Evolutionary conservation across 495 filamentous ascomycete genomes (phyloP), one percentile per base, ranked within the genome.

Genomic region (Hypoxylon lienhwacheense): DNA sequence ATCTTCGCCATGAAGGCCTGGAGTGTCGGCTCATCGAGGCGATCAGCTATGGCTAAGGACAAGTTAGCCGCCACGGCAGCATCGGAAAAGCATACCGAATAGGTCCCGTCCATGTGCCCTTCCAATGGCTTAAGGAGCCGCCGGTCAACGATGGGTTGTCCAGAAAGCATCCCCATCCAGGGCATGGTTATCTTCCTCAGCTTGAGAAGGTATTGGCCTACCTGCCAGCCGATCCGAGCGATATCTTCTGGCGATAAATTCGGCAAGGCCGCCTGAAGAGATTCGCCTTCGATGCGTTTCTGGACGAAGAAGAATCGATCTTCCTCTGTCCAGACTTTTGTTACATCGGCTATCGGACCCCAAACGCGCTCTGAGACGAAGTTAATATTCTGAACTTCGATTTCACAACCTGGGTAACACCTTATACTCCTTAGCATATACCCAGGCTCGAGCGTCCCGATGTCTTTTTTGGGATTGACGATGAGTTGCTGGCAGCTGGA

Each of bases 1-100:
- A 59, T 52, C 35, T 28, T 41, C 8, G 41, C 26, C 55, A 59
- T 52, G 7, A 59, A 31, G 19, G 15, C 15, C 17, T 17, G 11
- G n/a, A 47, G 21, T 4, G 36, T 41, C 7, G 7, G 4, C 1
- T 42, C 7, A 7, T 42, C 28, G 15, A 34, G 4, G 4, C 15
- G 34, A 19, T 34, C 0, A 0, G 12, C 20, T 10, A 51, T 50
- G 2, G 26, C 19, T 4, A 41, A 34, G 14, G 33, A 10, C 21
- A 58, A 19, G 28, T 47, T 52, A n/a, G 19, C 21, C 1, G 17
- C 24, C 2, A 58, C 25, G 0, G 47, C 47, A 1, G 10, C 19
- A 15, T 58, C 34, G 10, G 55, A 14, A 0, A 5, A 2, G 28
- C 55, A 40, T 8, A 34, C 15, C 24, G 32, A 15, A 19, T 40